These are phyloP conservation scores for Fusarium cyanostomum DNA, from an alignment of 2,329 filamentous ascomycete genomes.

Conservation along the genomic window DNA sequence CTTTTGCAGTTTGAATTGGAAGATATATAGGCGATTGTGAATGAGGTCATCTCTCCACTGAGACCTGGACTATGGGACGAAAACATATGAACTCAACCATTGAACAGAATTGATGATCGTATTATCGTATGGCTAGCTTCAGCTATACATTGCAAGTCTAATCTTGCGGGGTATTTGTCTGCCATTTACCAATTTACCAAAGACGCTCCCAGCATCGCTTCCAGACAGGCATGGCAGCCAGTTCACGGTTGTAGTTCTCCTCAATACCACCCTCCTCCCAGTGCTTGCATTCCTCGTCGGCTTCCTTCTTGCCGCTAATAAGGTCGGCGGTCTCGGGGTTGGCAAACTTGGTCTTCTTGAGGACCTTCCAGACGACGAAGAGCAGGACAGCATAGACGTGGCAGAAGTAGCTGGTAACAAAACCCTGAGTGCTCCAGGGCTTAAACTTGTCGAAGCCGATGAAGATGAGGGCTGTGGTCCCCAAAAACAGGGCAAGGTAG, in stretches of 20 bases:
- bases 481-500: conserved; percentile 58
- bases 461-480: conserved; percentile 61
- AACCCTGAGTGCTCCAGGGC: conserved; percentile 58
- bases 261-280: conserved; percentile 58
- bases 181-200: conserved; percentile 50
- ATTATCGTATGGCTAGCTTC: too few species aligned
- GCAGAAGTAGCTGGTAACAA: conserved; percentile 64
- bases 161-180: neutral
- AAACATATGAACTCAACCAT: too few species aligned
- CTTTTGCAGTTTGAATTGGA: too few species aligned
- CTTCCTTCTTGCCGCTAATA: conserved; percentile 68
- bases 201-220: conserved; percentile 51
- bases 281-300: conserved; percentile 63
- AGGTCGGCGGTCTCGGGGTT: conserved; percentile 38
- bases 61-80: too few species aligned
- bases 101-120: too few species aligned
- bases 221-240: conserved; percentile 50
- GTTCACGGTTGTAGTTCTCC: conserved; percentile 52
- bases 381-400: conserved; percentile 63
- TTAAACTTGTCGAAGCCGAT: conserved; percentile 66
- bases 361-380: conserved; percentile 57
- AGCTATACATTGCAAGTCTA: too few species aligned
- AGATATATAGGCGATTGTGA: too few species aligned
- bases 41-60: too few species aligned
- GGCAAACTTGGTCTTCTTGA: conserved; percentile 59